A percentile compares a stretch with the other conserved stretches of the same genome.
Conservation (phyloP, 306 rosid genomes). For the Lathyrus oleraceus region DNA sequence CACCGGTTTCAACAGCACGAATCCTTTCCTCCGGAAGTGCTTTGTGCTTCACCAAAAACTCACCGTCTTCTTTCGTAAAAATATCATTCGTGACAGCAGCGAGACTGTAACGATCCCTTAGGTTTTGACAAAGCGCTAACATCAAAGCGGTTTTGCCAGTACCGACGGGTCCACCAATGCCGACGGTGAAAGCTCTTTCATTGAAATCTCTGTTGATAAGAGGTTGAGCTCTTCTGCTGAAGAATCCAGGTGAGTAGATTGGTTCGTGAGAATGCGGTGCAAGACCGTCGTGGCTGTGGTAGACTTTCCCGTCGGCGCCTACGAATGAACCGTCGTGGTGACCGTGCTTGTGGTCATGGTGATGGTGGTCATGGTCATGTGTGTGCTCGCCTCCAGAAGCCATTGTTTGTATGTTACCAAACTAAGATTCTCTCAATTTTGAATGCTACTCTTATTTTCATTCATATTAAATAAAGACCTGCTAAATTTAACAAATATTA, state of each 20-base stretch:
- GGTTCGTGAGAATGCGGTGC: conserved; percentile 99
- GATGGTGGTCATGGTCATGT: background rate
- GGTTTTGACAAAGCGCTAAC: conserved; percentile 74
- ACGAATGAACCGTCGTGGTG: conserved; percentile 54
- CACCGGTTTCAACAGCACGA: conserved; percentile 97
- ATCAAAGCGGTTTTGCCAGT: conserved; percentile 97
- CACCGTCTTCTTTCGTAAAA: conserved; percentile 96
- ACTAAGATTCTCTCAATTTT: background rate
- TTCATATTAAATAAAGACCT: too few species aligned
- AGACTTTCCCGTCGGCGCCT: conserved; percentile 78
- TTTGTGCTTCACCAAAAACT: conserved; percentile 87
- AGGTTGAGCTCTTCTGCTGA: conserved; percentile 87
- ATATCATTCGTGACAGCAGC: conserved; percentile 99
- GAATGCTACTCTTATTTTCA: background rate
- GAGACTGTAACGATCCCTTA: conserved; percentile 89
- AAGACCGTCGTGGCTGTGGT: conserved; percentile 92
- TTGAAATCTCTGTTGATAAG: conserved; percentile 63
- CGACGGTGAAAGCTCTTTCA: conserved; percentile 89
- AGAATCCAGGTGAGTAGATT: conserved; percentile 88
- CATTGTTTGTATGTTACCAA: conserved; percentile 38
- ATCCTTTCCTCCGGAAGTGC: conserved; percentile 95
- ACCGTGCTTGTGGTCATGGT: conserved; percentile 29
- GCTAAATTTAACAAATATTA: too few species aligned
- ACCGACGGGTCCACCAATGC: conserved; percentile 98
- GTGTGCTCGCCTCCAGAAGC: conserved; percentile 45